phyloP scores from a whole-genome alignment of 352 stramenopile species.

The Globisporangium camurandrum region DNA sequence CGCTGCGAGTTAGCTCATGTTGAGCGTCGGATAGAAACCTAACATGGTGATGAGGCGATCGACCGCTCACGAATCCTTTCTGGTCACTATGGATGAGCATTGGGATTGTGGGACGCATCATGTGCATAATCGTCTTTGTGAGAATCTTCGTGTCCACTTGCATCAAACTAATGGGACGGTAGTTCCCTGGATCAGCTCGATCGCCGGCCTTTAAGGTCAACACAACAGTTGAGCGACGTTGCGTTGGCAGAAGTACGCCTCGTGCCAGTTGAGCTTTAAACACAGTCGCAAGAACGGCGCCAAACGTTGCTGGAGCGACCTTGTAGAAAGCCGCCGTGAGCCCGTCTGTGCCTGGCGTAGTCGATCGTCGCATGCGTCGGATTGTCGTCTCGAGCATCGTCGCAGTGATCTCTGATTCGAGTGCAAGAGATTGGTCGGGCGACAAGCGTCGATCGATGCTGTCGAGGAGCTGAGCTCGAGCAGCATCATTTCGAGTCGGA shows the following conservation, averaged over 20 bases:
- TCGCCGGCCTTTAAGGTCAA: slow-evolving; percentile 16
- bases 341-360: slow-evolving; percentile 10
- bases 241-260: slow-evolving; percentile 10
- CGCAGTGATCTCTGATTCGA: too few species aligned
- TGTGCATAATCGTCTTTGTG: slow-evolving; percentile 9
- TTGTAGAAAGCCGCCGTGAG: slow-evolving; percentile 19
- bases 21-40: slow-evolving; percentile 12
- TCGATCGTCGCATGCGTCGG: neutral
- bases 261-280: slow-evolving; percentile 15
- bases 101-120: neutral
- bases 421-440: too few species aligned
- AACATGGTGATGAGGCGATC: slow-evolving; percentile 6
- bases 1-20: slow-evolving; percentile 3
- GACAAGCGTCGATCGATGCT: neutral
- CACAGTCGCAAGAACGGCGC: slow-evolving; percentile 13
- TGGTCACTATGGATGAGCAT: slow-evolving; percentile 14
- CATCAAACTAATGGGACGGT: slow-evolving; percentile 19
- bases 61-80: slow-evolving; percentile 3
- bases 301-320: slow-evolving; percentile 13
- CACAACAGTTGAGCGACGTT: slow-evolving; percentile 12
- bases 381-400: neutral
- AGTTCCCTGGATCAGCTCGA: slow-evolving; percentile 13
- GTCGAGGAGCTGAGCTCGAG: too few species aligned
- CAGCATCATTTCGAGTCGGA: too few species aligned
- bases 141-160: slow-evolving; percentile 19